Evolutionary conservation across 371 early-diverging fungal genomes (phyloP).

Genomic region (Syncephalastrum racemosum): DNA sequence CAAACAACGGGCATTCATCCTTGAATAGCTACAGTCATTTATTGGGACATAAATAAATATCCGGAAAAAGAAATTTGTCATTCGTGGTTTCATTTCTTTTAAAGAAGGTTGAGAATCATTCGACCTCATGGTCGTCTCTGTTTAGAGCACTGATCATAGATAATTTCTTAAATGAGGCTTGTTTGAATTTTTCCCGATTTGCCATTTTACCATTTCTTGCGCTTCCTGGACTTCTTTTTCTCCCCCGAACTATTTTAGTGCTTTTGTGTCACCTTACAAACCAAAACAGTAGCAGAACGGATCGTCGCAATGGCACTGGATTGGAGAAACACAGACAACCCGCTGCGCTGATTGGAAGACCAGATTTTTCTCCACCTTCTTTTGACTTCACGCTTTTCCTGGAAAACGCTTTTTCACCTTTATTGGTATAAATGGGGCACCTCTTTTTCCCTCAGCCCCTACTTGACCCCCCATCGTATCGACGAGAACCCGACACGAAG

Average conservation of each 20-base stretch:
- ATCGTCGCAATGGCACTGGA: slow-evolving; percentile 10
- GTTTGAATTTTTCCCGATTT: background rate
- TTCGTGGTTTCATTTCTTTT: slow-evolving; percentile 2
- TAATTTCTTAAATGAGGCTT: too few species aligned
- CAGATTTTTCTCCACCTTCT: slow-evolving; percentile 28
- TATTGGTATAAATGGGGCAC: slow-evolving; percentile 15
- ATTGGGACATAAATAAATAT: too few species aligned
- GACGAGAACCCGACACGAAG: background rate
- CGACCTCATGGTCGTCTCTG: too few species aligned
- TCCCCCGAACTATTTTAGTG: too few species aligned
- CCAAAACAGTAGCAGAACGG: too few species aligned
- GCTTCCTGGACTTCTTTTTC: background rate
- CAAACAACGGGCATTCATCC: background rate
- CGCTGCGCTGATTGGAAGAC: slow-evolving; percentile 5
- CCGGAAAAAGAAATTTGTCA: background rate
- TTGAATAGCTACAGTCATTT: background rate
- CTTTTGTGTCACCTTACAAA: too few species aligned
- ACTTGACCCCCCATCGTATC: slow-evolving; percentile 1
- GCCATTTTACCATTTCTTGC: slow-evolving; percentile 3
- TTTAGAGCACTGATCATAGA: background rate
- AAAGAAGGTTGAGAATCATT: slow-evolving; percentile 28
- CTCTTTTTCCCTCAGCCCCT: slow-evolving; percentile 4
- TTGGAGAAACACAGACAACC: background rate
- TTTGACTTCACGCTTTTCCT: slow-evolving; percentile 16
- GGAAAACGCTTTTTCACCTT: slow-evolving; percentile 26